Conservation (phyloP, 169 alveolate species). For the Plasmodium ovale region DNA sequence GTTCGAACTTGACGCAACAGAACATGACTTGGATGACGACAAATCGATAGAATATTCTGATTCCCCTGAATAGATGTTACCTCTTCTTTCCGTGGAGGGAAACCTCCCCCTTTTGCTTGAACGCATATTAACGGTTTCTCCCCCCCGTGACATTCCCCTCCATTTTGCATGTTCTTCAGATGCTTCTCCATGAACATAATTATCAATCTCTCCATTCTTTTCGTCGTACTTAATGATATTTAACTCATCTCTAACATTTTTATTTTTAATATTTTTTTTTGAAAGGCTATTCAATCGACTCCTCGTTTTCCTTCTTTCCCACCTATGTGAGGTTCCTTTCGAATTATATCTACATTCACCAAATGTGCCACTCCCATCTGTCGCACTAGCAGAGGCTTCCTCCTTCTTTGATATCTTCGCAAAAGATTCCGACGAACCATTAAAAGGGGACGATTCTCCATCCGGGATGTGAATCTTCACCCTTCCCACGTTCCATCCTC, state of each 20-base stretch:
- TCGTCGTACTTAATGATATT: not conserved
- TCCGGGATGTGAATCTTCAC: conserved; percentile 5
- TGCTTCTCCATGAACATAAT: not conserved
- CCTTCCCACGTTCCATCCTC: not conserved
- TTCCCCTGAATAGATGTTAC: not conserved
- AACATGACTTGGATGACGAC: no score
- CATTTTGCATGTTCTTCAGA: not conserved
- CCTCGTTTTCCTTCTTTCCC: not conserved
- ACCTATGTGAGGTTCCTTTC: not conserved
- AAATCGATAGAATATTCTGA: no score
- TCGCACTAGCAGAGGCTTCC: not conserved
- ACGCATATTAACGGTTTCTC: not conserved
- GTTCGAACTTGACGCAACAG: no score
- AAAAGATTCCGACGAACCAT: conserved; percentile 31
- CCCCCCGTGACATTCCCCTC: not conserved
- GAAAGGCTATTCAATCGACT: not conserved
- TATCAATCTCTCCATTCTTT: not conserved
- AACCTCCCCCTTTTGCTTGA: not conserved
- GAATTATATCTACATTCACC: not conserved
- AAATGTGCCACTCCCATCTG: not conserved
- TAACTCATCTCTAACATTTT: not conserved
- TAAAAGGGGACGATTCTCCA: conserved; percentile 9
- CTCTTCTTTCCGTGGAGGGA: not conserved
- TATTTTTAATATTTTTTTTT: not conserved
- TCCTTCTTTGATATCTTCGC: conserved; percentile 38